phyloP scores from a whole-genome alignment of 768 basidiomycete species.

The Podaxis sp. region DNA sequence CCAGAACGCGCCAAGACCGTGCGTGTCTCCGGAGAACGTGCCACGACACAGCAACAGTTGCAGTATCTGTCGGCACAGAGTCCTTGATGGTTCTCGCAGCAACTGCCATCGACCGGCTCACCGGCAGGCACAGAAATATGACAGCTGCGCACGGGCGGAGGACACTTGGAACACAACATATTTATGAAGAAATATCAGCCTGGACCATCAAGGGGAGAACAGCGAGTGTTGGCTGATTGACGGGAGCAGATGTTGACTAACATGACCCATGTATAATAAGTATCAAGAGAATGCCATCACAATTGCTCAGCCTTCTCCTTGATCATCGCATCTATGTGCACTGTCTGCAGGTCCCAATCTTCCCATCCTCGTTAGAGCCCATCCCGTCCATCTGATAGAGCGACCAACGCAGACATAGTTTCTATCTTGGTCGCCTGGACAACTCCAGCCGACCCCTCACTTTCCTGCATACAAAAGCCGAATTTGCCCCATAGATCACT shows the following conservation, averaged over 20 bases:
- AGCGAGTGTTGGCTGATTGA: neutral
- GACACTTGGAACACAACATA: neutral
- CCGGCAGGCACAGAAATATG: neutral
- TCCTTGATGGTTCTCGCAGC: slow-evolving; percentile 1
- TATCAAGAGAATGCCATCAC: neutral
- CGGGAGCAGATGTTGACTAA: neutral
- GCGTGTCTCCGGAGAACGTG: neutral
- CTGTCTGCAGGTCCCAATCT: neutral
- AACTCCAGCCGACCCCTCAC: neutral
- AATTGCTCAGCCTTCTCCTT: neutral
- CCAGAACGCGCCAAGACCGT: neutral
- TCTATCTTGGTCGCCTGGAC: slow-evolving; percentile 5
- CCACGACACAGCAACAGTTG: neutral
- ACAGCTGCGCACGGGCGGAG: neutral
- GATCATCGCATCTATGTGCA: neutral
- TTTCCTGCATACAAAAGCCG: neutral
- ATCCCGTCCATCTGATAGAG: neutral
- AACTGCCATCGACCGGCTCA: neutral
- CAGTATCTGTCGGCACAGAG: neutral
- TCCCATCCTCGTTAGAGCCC: neutral
- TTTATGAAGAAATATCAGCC: neutral
- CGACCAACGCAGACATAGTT: neutral
- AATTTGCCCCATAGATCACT: neutral
- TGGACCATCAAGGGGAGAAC: neutral
- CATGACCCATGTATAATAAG: neutral